Percentiles rank a stretch among this genome's conserved stretches.
Conservation (phyloP, 2,329 filamentous ascomycete genomes). For the Scytalidium lignicola region DNA sequence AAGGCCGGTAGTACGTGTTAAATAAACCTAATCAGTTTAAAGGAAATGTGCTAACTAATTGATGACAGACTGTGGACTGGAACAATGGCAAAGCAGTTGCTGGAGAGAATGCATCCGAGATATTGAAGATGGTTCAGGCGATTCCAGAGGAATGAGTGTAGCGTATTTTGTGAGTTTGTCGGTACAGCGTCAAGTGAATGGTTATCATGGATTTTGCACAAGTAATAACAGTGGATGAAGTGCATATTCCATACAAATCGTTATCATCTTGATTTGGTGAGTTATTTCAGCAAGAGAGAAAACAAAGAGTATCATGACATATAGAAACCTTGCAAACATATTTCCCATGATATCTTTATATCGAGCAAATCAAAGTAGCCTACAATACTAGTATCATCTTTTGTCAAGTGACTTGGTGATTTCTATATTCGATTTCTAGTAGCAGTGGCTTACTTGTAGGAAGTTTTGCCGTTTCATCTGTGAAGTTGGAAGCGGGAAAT, state of each 20-base stretch:
- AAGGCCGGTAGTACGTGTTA: slow-evolving; percentile 65
- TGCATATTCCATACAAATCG: not conserved
- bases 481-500: no score
- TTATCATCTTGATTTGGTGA: no score
- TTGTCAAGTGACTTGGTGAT: no score
- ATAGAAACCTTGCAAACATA: no score
- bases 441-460: no score
- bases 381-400: no score
- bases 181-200: no score
- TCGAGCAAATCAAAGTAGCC: no score
- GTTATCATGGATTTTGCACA: not conserved
- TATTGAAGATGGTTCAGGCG: slow-evolving; percentile 71
- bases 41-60: slow-evolving; percentile 19
- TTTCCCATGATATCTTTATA: no score
- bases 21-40: not conserved
- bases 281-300: not conserved
- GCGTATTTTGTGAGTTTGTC: not conserved
- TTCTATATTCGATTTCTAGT: no score
- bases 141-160: slow-evolving; percentile 36
- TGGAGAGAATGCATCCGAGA: slow-evolving; percentile 82
- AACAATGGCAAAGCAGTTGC: slow-evolving; percentile 77
- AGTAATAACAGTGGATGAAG: not conserved
- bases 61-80: slow-evolving; percentile 73
- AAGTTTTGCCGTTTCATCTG: no score
- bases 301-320: no score